Evolutionary conservation across 257 asterid genomes (phyloP).

Genomic region (Solanum virginianum): DNA sequence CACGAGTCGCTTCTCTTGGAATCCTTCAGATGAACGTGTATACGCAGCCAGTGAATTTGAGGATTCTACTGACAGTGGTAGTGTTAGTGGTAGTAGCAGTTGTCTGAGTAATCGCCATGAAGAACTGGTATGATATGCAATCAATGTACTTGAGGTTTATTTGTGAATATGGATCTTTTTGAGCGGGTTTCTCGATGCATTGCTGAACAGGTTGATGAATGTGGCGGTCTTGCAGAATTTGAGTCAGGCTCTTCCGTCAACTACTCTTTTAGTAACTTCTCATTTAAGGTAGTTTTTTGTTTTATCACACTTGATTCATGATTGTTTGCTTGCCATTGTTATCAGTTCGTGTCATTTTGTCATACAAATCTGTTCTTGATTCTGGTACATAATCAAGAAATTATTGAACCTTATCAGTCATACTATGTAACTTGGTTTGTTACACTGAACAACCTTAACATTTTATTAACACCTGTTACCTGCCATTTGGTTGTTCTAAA

Average conservation of each 20-base stretch:
- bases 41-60: constrained; percentile 79
- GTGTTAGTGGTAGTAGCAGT: constrained; percentile 80
- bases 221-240: constrained; percentile 48
- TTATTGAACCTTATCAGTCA: neutral
- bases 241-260: constrained; percentile 60
- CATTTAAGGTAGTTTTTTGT: constrained; percentile 57
- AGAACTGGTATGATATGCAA: constrained; percentile 44
- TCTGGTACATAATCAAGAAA: neutral
- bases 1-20: constrained; percentile 92
- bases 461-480: neutral
- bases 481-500: neutral
- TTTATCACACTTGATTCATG: neutral
- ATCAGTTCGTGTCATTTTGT: neutral
- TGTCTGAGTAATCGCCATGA: constrained; percentile 90
- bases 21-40: constrained; percentile 81
- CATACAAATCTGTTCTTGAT: neutral
- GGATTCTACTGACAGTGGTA: constrained; percentile 70
- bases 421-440: neutral
- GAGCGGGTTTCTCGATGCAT: constrained; percentile 2
- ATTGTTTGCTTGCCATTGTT: neutral
- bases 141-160: neutral
- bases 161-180: neutral
- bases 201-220: constrained; percentile 58
- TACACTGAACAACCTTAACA: neutral
- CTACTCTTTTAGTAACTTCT: constrained; percentile 93